A percentile compares a stretch with the other conserved stretches of the same genome.
Evolutionary conservation across 108 stramenopile genomes (phyloP).

Genomic region (Discostella pseudostelligera): DNA sequence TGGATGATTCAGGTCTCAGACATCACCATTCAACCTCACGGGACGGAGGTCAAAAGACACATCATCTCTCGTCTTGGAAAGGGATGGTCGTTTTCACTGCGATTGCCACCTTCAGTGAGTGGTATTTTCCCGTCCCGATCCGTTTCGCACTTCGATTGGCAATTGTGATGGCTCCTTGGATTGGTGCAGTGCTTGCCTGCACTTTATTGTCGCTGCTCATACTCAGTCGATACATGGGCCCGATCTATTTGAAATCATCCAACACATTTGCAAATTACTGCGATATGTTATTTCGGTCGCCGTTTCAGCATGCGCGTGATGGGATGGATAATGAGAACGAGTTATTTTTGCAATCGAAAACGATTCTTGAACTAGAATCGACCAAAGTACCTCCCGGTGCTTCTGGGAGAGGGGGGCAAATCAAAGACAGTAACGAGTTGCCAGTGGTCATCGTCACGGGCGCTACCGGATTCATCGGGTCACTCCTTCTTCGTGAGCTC

Average conservation of each 20-base stretch:
- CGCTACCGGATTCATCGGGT: conserved; percentile 87
- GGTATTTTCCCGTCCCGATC: conserved; percentile 21
- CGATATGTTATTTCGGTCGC: conserved; percentile 46
- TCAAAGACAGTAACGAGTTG: too few relatives aligned
- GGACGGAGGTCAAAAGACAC: neutral
- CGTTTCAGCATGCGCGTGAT: conserved; percentile 14
- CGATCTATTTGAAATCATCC: conserved; percentile 51
- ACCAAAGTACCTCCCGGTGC: conserved; percentile 21
- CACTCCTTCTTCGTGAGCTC: conserved; percentile 70
- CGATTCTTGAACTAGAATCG: conserved; percentile 25
- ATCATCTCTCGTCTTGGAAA: neutral
- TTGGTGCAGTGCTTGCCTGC: conserved; percentile 2
- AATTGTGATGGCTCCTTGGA: conserved; percentile 3
- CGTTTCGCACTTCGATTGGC: conserved; percentile 12
- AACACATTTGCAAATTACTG: conserved; percentile 55
- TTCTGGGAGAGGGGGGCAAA: neutral
- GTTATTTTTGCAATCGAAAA: conserved; percentile 17
- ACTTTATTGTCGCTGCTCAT: conserved; percentile 12
- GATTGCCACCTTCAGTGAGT: conserved; percentile 8
- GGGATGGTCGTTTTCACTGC: neutral
- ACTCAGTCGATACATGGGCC: conserved; percentile 45
- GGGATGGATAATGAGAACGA: neutral
- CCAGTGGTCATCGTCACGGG: conserved; percentile 71
- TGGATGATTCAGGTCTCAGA: neutral
- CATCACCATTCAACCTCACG: neutral